Conservation (phyloP, 1,284 basidiomycete species). For the Violaceomyces palustris region DNA sequence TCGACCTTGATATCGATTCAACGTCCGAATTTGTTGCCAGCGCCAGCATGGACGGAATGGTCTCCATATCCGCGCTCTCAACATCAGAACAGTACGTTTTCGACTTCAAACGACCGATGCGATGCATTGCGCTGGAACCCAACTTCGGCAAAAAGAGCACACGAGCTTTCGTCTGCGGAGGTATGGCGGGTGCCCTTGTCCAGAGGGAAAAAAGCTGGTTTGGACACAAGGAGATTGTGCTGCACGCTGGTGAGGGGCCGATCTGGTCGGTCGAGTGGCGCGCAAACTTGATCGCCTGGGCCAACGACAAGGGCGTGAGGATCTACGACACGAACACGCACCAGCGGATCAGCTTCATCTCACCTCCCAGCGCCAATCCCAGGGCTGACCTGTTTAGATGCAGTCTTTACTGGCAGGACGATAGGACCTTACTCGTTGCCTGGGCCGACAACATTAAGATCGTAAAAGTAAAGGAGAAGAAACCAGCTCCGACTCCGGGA, state of each 20-base stretch:
- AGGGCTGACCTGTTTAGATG: slow-evolving; percentile 91
- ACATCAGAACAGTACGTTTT: slow-evolving; percentile 76
- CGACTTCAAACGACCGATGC: slow-evolving; percentile 88
- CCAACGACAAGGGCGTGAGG: slow-evolving; percentile 91
- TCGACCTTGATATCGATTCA: slow-evolving; percentile 77
- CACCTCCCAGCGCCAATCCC: slow-evolving; percentile 73
- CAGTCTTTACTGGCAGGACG: slow-evolving; percentile 84
- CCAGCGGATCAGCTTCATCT: slow-evolving; percentile 79
- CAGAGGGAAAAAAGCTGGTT: slow-evolving; percentile 94
- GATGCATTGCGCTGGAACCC: slow-evolving; percentile 83
- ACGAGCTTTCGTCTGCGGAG: slow-evolving; percentile 86
- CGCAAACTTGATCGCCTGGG: slow-evolving; percentile 86
- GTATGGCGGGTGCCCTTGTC: slow-evolving; percentile 79
- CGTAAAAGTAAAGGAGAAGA: slow-evolving; percentile 55
- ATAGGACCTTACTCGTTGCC: slow-evolving; percentile 75
- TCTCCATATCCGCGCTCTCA: slow-evolving; percentile 78
- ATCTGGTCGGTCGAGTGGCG: slow-evolving; percentile 89
- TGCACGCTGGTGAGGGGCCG: slow-evolving; percentile 86
- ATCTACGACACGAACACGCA: slow-evolving; percentile 81
- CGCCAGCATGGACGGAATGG: slow-evolving; percentile 90
- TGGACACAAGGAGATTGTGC: slow-evolving; percentile 80
- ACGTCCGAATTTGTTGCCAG: slow-evolving; percentile 86
- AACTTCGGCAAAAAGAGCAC: slow-evolving; percentile 75
- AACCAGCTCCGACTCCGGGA: background rate
- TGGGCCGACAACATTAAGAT: slow-evolving; percentile 96